phyloP scores from a whole-genome alignment of 2,329 filamentous ascomycete species.

The Blumeria graminis region DNA sequence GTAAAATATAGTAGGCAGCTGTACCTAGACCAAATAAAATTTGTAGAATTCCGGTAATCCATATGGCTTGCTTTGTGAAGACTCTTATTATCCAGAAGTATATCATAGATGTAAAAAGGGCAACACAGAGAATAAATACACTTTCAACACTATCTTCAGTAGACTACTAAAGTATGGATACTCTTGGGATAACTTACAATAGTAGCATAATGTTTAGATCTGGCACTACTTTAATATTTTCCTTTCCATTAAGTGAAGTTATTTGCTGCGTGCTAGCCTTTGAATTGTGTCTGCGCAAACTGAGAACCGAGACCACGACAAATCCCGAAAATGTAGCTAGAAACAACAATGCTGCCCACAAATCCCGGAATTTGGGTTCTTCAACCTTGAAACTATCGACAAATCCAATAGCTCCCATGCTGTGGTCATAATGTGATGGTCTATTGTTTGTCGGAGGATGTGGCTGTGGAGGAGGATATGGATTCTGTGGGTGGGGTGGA shows the following conservation, averaged over 20 bases:
- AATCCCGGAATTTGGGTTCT: slow-evolving; percentile 69
- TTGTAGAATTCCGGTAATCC: slow-evolving; percentile 75
- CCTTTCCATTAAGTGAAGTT: too few species aligned
- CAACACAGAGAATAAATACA: slow-evolving; percentile 48
- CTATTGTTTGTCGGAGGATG: background rate
- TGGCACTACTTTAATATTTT: slow-evolving; percentile 30
- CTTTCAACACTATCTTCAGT: slow-evolving; percentile 4
- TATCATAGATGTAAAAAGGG: slow-evolving; percentile 47
- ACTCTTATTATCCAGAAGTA: slow-evolving; percentile 55
- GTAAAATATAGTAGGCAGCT: slow-evolving; percentile 61
- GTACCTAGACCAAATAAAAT: slow-evolving; percentile 66
- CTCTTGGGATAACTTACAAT: slow-evolving; percentile 23
- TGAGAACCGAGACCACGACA: slow-evolving; percentile 48
- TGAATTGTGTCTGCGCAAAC: slow-evolving; percentile 38
- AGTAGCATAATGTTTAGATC: slow-evolving; percentile 69
- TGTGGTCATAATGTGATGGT: background rate
- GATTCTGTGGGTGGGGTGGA: background rate
- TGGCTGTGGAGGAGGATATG: slow-evolving; percentile 1
- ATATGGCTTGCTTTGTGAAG: slow-evolving; percentile 79
- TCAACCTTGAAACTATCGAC: slow-evolving; percentile 64
- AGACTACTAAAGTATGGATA: background rate
- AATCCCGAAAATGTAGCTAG: slow-evolving; percentile 49
- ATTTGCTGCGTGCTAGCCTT: too few species aligned
- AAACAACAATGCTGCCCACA: slow-evolving; percentile 69
- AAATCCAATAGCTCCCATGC: slow-evolving; percentile 23